Percentiles rank a stretch among this genome's conserved stretches.
Evolutionary conservation across 345 rosid species (phyloP).

Genomic region (Noccaea bulbosa): DNA sequence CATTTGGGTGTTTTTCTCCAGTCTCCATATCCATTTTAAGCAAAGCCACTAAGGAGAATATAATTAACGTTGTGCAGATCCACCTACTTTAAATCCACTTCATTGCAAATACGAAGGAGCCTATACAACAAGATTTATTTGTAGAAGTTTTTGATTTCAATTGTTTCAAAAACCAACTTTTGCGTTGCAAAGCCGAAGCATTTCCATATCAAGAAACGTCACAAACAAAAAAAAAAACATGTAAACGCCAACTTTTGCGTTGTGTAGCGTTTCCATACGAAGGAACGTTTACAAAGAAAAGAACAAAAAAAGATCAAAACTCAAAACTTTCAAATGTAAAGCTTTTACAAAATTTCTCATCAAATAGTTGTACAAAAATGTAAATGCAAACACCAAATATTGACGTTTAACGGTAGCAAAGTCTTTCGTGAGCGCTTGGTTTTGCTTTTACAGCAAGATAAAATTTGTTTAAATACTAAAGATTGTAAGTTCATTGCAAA

Average conservation of each 20-base stretch:
- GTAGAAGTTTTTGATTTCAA: not conserved
- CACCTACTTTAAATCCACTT: constrained; percentile 3
- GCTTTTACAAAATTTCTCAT: not conserved
- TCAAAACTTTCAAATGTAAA: not conserved
- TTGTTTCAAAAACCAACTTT: constrained; percentile 1
- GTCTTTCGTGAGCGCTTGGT: not conserved
- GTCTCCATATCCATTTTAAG: not conserved
- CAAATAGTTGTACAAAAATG: not conserved
- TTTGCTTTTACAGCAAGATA: not conserved
- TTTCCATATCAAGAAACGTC: not conserved
- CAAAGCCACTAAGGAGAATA: too few relatives aligned
- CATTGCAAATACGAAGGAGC: not conserved
- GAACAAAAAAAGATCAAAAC: too few relatives aligned
- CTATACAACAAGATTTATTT: not conserved
- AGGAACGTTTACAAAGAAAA: too few relatives aligned
- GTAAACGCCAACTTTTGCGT: too few relatives aligned
- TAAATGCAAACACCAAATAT: not conserved
- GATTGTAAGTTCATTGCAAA: not conserved
- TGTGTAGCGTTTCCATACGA: too few relatives aligned
- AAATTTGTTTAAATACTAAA: not conserved
- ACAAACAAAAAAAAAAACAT: not conserved
- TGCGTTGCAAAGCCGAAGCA: not conserved
- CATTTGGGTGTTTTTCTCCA: not conserved
- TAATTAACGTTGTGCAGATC: not conserved
- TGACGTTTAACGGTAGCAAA: not conserved